phyloP scores from a whole-genome alignment of 352 stramenopile genomes.

The Heterotrichella gracilis region DNA sequence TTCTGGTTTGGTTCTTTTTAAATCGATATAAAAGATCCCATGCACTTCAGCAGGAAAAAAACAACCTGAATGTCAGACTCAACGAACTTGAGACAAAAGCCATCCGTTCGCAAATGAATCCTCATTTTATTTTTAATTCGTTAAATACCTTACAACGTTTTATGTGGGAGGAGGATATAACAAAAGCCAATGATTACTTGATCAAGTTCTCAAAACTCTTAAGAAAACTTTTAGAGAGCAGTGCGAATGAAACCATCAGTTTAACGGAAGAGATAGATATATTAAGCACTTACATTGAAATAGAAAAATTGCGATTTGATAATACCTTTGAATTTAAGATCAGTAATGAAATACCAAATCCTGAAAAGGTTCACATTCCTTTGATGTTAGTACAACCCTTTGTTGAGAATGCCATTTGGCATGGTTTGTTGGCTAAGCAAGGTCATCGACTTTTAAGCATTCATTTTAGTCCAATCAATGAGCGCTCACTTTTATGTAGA shows the following conservation, averaged over 20 bases:
- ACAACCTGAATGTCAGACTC: not conserved
- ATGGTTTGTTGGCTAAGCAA: not conserved
- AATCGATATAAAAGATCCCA: not conserved
- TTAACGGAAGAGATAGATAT: not conserved
- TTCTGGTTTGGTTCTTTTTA: too few species aligned
- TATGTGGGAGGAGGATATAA: not conserved
- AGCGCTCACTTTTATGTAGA: not conserved
- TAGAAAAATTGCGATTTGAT: not conserved
- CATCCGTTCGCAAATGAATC: not conserved
- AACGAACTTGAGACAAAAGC: not conserved
- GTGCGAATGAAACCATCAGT: not conserved
- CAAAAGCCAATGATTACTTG: not conserved
- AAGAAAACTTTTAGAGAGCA: not conserved
- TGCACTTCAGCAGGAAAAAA: not conserved
- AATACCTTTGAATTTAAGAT: not conserved
- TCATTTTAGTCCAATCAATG: not conserved
- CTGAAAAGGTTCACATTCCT: not conserved
- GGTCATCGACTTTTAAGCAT: not conserved
- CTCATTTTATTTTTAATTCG: constrained; percentile 5
- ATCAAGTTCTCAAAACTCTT: not conserved
- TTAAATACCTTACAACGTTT: not conserved
- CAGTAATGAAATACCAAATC: too few species aligned
- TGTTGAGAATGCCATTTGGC: constrained; percentile 3
- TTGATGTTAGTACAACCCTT: not conserved
- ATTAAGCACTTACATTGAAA: not conserved